phyloP scores from a whole-genome alignment of 2,329 filamentous ascomycete species.

The Trichophyton simii region DNA sequence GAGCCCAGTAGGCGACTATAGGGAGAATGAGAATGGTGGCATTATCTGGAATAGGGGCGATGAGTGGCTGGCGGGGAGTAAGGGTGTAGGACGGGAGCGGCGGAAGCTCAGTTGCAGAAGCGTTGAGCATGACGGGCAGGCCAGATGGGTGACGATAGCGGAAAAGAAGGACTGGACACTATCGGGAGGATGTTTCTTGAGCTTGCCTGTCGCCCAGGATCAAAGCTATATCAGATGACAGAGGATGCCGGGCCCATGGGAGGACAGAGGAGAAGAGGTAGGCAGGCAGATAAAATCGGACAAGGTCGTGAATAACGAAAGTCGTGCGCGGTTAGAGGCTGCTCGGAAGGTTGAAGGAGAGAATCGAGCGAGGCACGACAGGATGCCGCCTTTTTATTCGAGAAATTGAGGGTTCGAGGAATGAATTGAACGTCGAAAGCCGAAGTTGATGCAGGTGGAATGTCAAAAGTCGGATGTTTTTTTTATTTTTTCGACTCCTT shows the following conservation, averaged over 20 bases:
- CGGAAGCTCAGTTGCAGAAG: constrained; percentile 49
- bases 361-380: not conserved
- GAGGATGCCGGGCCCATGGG: not conserved
- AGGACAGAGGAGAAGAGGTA: not conserved
- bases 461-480: not conserved
- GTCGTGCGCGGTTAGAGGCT: not conserved
- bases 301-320: not conserved
- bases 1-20: constrained; percentile 73
- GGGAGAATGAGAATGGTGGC: constrained; percentile 64
- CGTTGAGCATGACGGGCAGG: constrained; percentile 18
- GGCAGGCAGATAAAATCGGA: not conserved
- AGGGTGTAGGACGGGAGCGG: constrained; percentile 75
- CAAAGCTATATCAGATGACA: not conserved
- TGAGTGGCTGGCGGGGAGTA: constrained; percentile 54
- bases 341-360: not conserved
- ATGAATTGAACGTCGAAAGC: not conserved
- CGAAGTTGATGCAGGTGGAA: no score
- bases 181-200: not conserved
- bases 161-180: not conserved
- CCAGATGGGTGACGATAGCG: not conserved
- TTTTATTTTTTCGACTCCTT: not conserved
- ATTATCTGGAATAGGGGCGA: constrained; percentile 70
- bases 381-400: not conserved
- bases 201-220: not conserved
- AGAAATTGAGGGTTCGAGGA: not conserved